Evolutionary conservation across 352 stramenopile species (phyloP), one percentile per base, ranked within the genome.

Genomic region (Paralagenidium karlingii): DNA sequence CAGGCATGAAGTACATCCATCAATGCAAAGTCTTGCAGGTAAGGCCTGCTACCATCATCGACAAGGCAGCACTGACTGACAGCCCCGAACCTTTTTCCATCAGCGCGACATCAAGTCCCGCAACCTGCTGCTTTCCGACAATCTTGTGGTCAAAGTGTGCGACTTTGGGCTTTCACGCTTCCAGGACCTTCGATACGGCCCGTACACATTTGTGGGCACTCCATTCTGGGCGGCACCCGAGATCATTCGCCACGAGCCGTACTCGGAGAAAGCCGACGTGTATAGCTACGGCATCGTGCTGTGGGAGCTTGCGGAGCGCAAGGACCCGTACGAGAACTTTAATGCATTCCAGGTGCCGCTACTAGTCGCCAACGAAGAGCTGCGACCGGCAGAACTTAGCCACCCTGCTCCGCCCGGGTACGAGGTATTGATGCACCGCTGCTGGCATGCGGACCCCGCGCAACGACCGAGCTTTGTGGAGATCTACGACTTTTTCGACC

Each of bases 51-150:
- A 2, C 29, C 12, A 19, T 15, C 8, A 33, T 44, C 16, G 32
- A 19, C n/a, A n/a, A n/a, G n/a, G n/a, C n/a, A n/a, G n/a, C n/a
- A n/a, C n/a, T n/a, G n/a, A n/a, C n/a, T n/a, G n/a, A n/a, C n/a
- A n/a, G n/a, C n/a, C n/a, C n/a, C n/a, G n/a, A n/a, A n/a, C n/a
- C n/a, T n/a, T n/a, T 33, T 10, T 13, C 10, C 15, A 13, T 43
- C n/a, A 87, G 37, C 63, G 74, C 5, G 74, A 87, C 32, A 50
- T 87, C 24, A 87, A 87, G 39, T 84, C 74, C 25, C 82, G 84
- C 41, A 87, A 87, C 51, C 77, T 66, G 24, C 53, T 87, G 24
- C 49, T 87, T 0, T 84, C 69, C 7, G 69, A 87, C 26, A 80
- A 87, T 33, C 48, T 87, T 2, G 68, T 84, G 2, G 60, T 78